Evolutionary conservation across 2,329 filamentous ascomycete genomes (phyloP), one percentile per base, ranked within the genome.

Genomic region (Sarocladium brachiariae): DNA sequence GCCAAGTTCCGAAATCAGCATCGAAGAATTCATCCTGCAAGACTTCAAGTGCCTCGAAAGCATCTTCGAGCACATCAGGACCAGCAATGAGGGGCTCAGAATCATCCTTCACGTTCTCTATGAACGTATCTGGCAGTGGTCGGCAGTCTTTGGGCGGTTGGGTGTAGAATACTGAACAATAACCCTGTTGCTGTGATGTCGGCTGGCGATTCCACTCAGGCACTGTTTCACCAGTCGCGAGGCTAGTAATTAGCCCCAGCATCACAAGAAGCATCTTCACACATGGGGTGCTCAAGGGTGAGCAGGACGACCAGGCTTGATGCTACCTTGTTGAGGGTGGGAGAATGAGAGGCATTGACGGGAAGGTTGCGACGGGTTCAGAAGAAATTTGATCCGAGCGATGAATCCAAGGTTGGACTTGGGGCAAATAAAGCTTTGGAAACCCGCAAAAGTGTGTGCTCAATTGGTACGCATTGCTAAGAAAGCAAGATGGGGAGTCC

Each of bases 11-110:
- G 31, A 86, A 71, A 76, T 87, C 87, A 4, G 85, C 69, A 43
- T 83, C 77, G 63, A 93, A 96, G 68, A 89, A 96, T 23, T 76
- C 72, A 49, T 80, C 74, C 64, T 96, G 90, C 75, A 96, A 81
- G 5, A 85, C 81, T 43, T 81, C 75, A 55, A 96, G 74, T 5
- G 88, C 86, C 46, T 76, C 66, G 43, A 87, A 70, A 18, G 84
- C 71, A 53, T 78, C 66, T 27, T 72, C 67, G 1, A 81, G 68
- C 13, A 70, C 56, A 8, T 50, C 35, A 11, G 30, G 19, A 8
- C 48, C 34, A 10, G 51, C 21, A 3, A 14, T n/a, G 6, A 34
- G 43, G 23, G 25, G 18, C 14, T 25, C 43, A 19, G 13, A 23
- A 31, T 30, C 16, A 5, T 45, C 41, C 4, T 38, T n/a, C 6